Base-by-base conservation (phyloP, 192 early-diverging fungal species). In the Rhizophagus clarus region DNA sequence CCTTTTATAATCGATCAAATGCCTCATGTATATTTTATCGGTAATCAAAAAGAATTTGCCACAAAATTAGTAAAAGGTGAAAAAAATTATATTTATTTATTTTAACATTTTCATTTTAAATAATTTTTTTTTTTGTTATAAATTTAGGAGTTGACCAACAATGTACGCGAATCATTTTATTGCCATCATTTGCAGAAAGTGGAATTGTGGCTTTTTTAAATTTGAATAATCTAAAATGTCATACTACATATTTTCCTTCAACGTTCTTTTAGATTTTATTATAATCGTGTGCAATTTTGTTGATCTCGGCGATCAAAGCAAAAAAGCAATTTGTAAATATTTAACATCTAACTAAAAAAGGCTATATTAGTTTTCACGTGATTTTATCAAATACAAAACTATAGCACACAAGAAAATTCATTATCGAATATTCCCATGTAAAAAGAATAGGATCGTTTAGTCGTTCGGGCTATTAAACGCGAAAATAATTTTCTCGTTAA, bases 21-120 rank as follows among this genome's bases (percentile, higher is more conserved):
- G 40, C 97, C 97, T 32, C 90, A 97, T 79, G 88, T 99, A n/a
- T 97, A 95, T 80, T 90, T 95, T 84, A 84, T 97, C 63, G 97
- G 96, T 29, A 97, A 96, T 81, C 97, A 99, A 80, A 87, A 87
- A 26, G 77, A 84, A 56, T 96, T 93, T 84, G 92, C 85, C 7
- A 91, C 92, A 3, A 82, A 79, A 9, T 34, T 91, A 20, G 77
- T 91, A 1, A 68, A 79, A 79, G 92, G 91, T 88, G 83, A 79
- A 61, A 71, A 28, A 49, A 37, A 82, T 49, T 28, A 11, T 28
- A 24, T 72, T 17, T 14, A 49, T 28, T 74, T 31, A 82, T 17
- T 37, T 79, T 28, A 64, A 4, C 20, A 49, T 61, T 34, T 61
- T 37, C 26, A 77, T 10, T 28, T 45, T 61, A 37, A 11, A 37